Evolutionary conservation across 352 stramenopile genomes (phyloP), one percentile per base, ranked within the genome.

Genomic region (Thalassiosira exigua): DNA sequence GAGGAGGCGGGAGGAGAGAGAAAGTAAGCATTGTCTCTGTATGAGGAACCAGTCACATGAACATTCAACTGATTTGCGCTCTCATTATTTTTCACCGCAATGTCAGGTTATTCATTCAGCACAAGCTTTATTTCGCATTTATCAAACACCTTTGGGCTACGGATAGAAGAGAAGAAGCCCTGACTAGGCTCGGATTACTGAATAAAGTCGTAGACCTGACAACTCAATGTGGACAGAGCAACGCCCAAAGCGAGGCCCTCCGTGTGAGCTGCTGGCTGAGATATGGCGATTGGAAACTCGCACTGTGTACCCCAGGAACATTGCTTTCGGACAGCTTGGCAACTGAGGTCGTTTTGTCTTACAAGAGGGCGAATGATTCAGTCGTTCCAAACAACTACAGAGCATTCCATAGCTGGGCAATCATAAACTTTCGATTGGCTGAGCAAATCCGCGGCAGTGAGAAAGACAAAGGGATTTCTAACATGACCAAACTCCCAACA

Each of bases 401-500:
- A 54, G 96, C 97, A 27, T 99, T 96, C 94, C 97, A 99, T 85
- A 92, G 92, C 4, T 99, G 97, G 97, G 96, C 96, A 11, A 81
- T 99, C 44, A 95, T 98, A 67, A 99, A 99, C 82, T 99, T 98
- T 78, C 91, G 97, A 36, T 92, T 98, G 14, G 96, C 97, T 9
- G 92, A 98, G 78, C 92, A 98, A 90, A 61, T 90, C 42, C 54
- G 75, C 39, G 76, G 72, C 46, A 78, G 69, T 24, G 86, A 93
- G 41, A 86, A 90, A 83, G 65, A 72, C 54, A 41, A 67, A 65
- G 61, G 50, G 50, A 73, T 33, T 26, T 52, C 72, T 46, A 79
- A 32, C 30, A 66, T 39, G 1, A 36, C 51, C 17, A 84, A 84
- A 72, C 56, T 42, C 50, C 60, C 42, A 67, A 66, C 60, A 64